Evolutionary conservation across 176 grass and related monocot species (phyloP).

Genomic region (Raddia distichophylla): DNA sequence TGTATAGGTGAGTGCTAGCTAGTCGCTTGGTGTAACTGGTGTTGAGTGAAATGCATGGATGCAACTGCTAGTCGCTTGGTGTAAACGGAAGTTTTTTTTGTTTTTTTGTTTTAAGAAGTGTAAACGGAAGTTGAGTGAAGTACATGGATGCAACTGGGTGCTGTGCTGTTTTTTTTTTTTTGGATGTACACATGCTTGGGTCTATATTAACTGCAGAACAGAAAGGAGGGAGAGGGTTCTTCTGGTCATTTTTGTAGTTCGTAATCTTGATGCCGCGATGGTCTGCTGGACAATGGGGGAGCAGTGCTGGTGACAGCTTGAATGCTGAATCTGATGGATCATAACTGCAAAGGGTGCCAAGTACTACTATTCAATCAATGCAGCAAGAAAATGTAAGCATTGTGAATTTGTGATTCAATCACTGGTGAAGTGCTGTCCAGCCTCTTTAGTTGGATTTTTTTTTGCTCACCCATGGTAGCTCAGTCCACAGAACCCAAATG

Average conservation of each 20-base stretch:
- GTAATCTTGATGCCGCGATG: background rate
- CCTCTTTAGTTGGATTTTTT: background rate
- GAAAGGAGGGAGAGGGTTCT: background rate
- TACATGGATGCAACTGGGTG: background rate
- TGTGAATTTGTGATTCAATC: background rate
- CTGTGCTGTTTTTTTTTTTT: background rate
- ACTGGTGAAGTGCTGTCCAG: background rate
- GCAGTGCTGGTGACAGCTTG: constrained; percentile 30
- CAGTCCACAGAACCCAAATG: no score
- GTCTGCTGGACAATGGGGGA: constrained; percentile 6
- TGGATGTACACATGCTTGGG: constrained; percentile 1
- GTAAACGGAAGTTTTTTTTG: no score
- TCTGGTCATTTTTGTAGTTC: constrained; percentile 26
- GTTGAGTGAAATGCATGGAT: background rate
- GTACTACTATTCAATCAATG: constrained; percentile 17
- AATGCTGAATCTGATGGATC: constrained; percentile 42
- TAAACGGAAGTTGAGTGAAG: no score
- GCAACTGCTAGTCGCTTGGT: constrained; percentile 2
- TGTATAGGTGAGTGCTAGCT: background rate
- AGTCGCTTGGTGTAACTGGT: background rate
- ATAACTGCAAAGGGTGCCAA: constrained; percentile 17
- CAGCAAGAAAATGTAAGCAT: background rate
- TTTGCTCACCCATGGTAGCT: background rate
- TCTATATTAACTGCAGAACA: background rate
- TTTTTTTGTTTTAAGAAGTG: no score